These are phyloP conservation scores for Sclerospora graminicola DNA, from an alignment of 352 stramenopile species.

Conservation along the genomic window DNA sequence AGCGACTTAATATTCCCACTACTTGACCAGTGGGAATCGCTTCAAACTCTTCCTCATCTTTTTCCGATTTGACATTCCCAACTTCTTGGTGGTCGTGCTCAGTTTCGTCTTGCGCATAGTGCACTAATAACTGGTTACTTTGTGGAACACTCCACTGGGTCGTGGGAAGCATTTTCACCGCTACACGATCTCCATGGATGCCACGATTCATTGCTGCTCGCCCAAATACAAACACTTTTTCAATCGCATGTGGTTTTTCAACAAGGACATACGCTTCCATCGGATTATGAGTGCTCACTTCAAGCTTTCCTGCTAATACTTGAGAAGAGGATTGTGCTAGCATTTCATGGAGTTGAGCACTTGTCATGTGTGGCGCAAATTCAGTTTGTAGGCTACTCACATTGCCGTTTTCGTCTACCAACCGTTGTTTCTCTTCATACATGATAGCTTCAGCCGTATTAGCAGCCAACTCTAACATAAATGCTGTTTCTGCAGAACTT, in stretches of 20 bases:
- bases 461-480: conserved; percentile 43
- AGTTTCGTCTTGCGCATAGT: conserved; percentile 54
- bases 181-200: conserved; percentile 95
- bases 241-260: conserved; percentile 27
- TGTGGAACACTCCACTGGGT: conserved; percentile 60
- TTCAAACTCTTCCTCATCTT: conserved; percentile 5
- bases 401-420: conserved; percentile 17
- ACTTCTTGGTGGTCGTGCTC: conserved; percentile 16
- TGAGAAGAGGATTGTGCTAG: conserved; percentile 17
- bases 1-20: conserved; percentile 79
- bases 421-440: conserved; percentile 32
- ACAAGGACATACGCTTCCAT: conserved; percentile 64
- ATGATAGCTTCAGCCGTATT: conserved; percentile 50
- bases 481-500: conserved; percentile 18
- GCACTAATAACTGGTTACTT: conserved; percentile 54
- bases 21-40: conserved; percentile 67
- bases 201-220: conserved; percentile 92
- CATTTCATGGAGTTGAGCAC: conserved; percentile 25
- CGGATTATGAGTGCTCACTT: conserved; percentile 64
- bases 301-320: conserved; percentile 39
- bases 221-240: conserved; percentile 65
- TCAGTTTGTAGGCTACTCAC: conserved; percentile 17
- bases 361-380: conserved; percentile 43
- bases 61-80: conserved; percentile 5
- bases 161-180: conserved; percentile 86